Conservation (phyloP, 768 basidiomycete species). For the Tylopilus plumbeoviolaceoides region DNA sequence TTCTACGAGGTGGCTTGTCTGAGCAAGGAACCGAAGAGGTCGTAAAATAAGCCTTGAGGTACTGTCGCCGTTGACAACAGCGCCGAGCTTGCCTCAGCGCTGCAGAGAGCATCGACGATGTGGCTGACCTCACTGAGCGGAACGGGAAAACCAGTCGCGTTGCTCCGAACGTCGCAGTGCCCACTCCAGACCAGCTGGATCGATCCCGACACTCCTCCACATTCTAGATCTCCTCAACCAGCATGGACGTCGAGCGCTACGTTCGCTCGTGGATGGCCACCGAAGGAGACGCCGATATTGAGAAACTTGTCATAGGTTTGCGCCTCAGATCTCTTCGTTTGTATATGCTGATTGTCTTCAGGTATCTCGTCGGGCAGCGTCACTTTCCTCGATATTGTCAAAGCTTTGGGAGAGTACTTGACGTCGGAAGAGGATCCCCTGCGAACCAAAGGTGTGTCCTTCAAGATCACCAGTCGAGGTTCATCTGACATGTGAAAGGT, state of each 20-base stretch:
- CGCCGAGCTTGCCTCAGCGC: conserved; percentile 15
- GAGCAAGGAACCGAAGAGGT: conserved; percentile 17
- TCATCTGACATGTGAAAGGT: conserved; percentile 43
- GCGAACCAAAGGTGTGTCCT: conserved; percentile 67
- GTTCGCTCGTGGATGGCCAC: conserved; percentile 74
- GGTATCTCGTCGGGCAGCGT: conserved; percentile 52
- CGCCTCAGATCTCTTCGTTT: not conserved
- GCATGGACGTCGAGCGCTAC: conserved; percentile 49
- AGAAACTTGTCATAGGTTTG: conserved; percentile 58
- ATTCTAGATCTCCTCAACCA: not conserved
- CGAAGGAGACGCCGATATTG: conserved; percentile 55
- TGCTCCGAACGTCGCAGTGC: not conserved
- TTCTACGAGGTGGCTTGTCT: conserved; percentile 11
- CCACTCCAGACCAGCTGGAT: conserved; percentile 5
- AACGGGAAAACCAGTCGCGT: conserved; percentile 5
- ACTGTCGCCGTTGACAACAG: conserved; percentile 21
- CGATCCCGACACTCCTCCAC: not conserved
- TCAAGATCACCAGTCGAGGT: not conserved
- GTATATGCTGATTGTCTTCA: conserved; percentile 21
- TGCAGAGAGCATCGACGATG: conserved; percentile 20
- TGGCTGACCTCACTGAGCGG: not conserved
- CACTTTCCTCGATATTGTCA: conserved; percentile 75
- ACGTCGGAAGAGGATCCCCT: conserved; percentile 80
- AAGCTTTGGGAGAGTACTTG: conserved; percentile 81
- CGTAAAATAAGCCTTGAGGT: conserved; percentile 22